phyloP scores from a whole-genome alignment of 495 filamentous ascomycete genomes.

The Saxophila tyrrhenica region DNA sequence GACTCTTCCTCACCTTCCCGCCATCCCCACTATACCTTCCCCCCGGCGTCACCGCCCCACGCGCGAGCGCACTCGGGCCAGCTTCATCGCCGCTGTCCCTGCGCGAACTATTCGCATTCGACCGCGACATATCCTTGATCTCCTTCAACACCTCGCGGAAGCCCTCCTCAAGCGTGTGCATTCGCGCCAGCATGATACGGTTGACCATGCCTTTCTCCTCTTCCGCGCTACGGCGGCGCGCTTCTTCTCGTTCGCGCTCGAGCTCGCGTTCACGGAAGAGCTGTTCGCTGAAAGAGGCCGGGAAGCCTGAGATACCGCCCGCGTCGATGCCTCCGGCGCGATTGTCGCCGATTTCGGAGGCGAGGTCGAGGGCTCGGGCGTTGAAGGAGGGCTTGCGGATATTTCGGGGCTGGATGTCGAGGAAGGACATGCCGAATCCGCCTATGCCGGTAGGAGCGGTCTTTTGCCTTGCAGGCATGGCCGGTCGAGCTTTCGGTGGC shows the following conservation, averaged over 20 bases:
- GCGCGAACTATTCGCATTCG: constrained; percentile 12
- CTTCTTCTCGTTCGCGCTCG: constrained; percentile 5
- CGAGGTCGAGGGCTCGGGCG: constrained; percentile 47
- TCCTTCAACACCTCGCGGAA: constrained; percentile 78
- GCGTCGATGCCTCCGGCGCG: constrained; percentile 37
- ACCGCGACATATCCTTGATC: constrained; percentile 43
- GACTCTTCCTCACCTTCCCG: constrained; percentile 6
- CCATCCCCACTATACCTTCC: background rate
- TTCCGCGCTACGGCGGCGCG: constrained; percentile 34
- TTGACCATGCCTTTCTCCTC: constrained; percentile 59
- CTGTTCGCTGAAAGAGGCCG: constrained; percentile 25
- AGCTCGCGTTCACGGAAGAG: constrained; percentile 23
- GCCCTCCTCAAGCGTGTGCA: constrained; percentile 80
- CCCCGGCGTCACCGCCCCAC: constrained; percentile 1
- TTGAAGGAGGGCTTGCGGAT: constrained; percentile 37
- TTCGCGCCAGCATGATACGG: constrained; percentile 75
- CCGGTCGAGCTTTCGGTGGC: constrained; percentile 36
- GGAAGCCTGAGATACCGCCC: constrained; percentile 54
- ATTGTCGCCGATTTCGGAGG: constrained; percentile 63
- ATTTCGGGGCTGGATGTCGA: constrained; percentile 20
- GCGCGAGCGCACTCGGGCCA: background rate
- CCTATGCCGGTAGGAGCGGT: constrained; percentile 4
- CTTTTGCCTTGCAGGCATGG: constrained; percentile 38
- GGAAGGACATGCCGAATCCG: constrained; percentile 5
- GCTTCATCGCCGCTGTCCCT: constrained; percentile 9